Conservation (phyloP, 1,284 basidiomycete species). For the Ceratobasidium sp. region DNA sequence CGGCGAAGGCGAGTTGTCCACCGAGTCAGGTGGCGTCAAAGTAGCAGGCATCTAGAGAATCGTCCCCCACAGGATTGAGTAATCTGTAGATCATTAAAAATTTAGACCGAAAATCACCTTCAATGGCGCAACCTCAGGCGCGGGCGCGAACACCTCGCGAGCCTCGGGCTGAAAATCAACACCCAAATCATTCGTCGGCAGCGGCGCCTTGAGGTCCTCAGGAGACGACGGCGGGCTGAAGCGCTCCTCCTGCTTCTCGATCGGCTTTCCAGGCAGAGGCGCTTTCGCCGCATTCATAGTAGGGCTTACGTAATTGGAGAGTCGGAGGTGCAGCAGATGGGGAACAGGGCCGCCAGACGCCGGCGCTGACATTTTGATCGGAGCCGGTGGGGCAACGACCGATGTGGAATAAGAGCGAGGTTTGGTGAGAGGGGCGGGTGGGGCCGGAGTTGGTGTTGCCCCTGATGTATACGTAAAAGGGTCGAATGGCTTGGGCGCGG, state of each 20-base stretch:
- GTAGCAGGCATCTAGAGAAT: conserved; percentile 38
- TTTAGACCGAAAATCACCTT: conserved; percentile 16
- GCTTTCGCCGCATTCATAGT: conserved; percentile 23
- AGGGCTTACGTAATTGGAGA: conserved; percentile 40
- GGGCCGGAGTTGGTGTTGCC: conserved; percentile 4
- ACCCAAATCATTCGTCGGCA: conserved; percentile 33
- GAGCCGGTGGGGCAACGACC: conserved; percentile 39
- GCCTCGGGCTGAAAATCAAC: conserved; percentile 26
- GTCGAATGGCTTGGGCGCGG: conserved; percentile 21
- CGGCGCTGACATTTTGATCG: conserved; percentile 25
- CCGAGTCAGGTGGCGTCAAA: conserved; percentile 38
- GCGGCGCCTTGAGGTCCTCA: conserved; percentile 12
- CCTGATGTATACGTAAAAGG: conserved; percentile 26
- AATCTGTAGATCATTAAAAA: conserved; percentile 18
- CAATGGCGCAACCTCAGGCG: conserved; percentile 15
- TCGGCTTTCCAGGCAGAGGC: conserved; percentile 9
- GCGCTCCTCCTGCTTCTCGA: conserved; percentile 28
- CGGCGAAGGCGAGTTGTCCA: conserved; percentile 32
- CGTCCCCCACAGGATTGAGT: conserved; percentile 7
- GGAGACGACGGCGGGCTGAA: conserved; percentile 41
- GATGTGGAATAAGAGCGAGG: conserved; percentile 36
- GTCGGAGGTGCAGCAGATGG: conserved; percentile 23
- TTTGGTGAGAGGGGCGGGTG: conserved; percentile 35
- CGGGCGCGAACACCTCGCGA: conserved; percentile 13
- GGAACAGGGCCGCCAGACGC: conserved; percentile 7